Conservation (phyloP, 2,329 filamentous ascomycete species). For the Colletotrichum tanaceti region DNA sequence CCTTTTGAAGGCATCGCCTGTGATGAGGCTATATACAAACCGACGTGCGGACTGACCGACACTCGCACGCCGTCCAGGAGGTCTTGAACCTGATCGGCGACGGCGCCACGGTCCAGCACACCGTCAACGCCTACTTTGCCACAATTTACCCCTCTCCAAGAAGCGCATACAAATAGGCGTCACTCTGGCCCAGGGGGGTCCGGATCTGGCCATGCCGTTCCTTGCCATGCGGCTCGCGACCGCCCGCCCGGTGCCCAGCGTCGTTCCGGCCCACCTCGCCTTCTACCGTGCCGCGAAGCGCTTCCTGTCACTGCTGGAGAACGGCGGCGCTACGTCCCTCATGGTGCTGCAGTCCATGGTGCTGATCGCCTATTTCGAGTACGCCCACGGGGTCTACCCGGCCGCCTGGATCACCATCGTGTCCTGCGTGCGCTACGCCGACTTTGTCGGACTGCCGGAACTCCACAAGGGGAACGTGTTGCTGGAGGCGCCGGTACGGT, state of each 20-base stretch:
- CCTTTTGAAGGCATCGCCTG: no score
- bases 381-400: conserved; percentile 62
- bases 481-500: conserved; percentile 51
- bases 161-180: conserved; percentile 58
- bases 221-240: conserved; percentile 61
- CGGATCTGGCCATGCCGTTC: conserved; percentile 60
- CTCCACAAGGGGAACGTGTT: conserved; percentile 51
- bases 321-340: conserved; percentile 55
- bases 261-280: conserved; percentile 50
- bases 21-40: neutral
- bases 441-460: conserved; percentile 57
- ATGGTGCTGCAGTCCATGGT: conserved; percentile 59
- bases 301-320: conserved; percentile 55
- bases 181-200: conserved; percentile 56
- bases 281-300: conserved; percentile 58
- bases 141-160: conserved; percentile 58
- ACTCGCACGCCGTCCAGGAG: conserved; percentile 45
- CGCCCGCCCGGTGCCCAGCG: conserved; percentile 50
- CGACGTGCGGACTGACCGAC: neutral
- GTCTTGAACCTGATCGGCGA: conserved; percentile 55
- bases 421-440: conserved; percentile 57
- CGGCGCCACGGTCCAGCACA: conserved; percentile 51
- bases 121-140: conserved; percentile 55
- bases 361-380: conserved; percentile 60
- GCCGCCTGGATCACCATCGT: conserved; percentile 62